phyloP scores from a whole-genome alignment of 2,329 filamentous ascomycete genomes.

The Plectosphaerella sp. region DNA sequence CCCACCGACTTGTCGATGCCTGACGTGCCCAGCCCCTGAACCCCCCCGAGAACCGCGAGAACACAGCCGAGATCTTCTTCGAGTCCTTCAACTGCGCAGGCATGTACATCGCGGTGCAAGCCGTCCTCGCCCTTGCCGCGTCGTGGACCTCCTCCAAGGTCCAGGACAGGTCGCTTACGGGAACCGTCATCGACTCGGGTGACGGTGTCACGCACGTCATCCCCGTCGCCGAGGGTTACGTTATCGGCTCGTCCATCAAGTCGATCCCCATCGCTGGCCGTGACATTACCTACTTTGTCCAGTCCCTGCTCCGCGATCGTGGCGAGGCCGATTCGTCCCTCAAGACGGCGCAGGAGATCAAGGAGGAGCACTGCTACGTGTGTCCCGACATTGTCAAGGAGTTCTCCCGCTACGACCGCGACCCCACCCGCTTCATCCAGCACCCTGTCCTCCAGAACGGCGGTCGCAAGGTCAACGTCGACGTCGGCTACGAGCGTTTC shows the following conservation, averaged over 20 bases:
- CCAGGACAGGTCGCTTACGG: conserved; percentile 89
- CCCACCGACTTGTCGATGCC: background rate
- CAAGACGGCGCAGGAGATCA: conserved; percentile 96
- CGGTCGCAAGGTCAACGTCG: conserved; percentile 78
- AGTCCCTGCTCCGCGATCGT: conserved; percentile 90
- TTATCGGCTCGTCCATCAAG: conserved; percentile 98
- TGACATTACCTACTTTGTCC: conserved; percentile 98
- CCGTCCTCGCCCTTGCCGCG: conserved; percentile 90
- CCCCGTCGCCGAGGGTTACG: conserved; percentile 95
- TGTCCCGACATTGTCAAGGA: conserved; percentile 99
- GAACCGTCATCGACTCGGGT: conserved; percentile 97
- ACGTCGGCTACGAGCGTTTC: conserved; percentile 97
- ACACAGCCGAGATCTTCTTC: conserved; percentile 99
- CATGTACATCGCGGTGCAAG: conserved; percentile 97
- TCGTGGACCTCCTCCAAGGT: conserved; percentile 99
- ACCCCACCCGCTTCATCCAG: conserved; percentile 85
- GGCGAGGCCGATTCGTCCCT: conserved; percentile 95
- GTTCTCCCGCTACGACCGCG: conserved; percentile 88
- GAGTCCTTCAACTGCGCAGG: conserved; percentile 99
- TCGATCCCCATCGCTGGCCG: conserved; percentile 96
- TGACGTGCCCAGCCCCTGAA: conserved; percentile 70
- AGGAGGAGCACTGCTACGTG: conserved; percentile 98
- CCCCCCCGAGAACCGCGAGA: conserved; percentile 97
- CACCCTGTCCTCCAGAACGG: conserved; percentile 84
- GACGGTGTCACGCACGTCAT: conserved; percentile 99